Evolutionary conservation across 352 stramenopile genomes (phyloP), one percentile per base, ranked within the genome.

Genomic region (Globisporangium orthogonon): DNA sequence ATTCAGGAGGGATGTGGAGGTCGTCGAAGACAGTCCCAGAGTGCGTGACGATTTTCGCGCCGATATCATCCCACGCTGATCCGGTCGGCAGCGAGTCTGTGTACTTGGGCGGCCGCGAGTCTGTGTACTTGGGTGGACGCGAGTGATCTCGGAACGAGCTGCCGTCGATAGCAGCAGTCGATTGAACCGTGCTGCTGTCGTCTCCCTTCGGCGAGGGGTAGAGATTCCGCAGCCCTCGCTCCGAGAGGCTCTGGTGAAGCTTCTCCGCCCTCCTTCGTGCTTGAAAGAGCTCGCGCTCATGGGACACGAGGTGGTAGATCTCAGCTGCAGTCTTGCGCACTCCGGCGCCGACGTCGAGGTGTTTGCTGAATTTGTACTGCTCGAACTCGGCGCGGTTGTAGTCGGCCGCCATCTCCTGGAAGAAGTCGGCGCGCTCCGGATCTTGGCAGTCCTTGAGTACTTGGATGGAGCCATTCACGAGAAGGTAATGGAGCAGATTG

Each of bases 351-450:
- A 86, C 58, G 56, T 91, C 80, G 18, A 92, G 55, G 46, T 87
- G 71, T 29, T 88, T 68, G 45, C 80, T 89, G 66, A 84, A 90
- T 41, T 79, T 60, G 65, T 91, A 87, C 60, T 88, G 73, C 48
- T 90, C 74, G 49, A 74, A 87, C 63, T 92, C 78, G 58, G 70
- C 69, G 28, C 80, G 83, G 55, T 90, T 90, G 62, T 93, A 93
- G 50, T 86, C 69, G 1, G 66, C 50, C 2, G 67, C 64, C 9
- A 89, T 50, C 23, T 75, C 71, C 0, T 59, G 48, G 23, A 91
- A 58, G 54, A 88, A 87, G 4, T 68, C 70, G 10, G 67, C 63
- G 5, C 69, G 73, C 47, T 68, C 52, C n/a, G 59, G 51, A 11
- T 82, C 69, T 37, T 77, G 73, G 28, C 73, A 86, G 53, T 87